Conservation (phyloP, 495 filamentous ascomycete genomes). For the Platismatia glauca region DNA sequence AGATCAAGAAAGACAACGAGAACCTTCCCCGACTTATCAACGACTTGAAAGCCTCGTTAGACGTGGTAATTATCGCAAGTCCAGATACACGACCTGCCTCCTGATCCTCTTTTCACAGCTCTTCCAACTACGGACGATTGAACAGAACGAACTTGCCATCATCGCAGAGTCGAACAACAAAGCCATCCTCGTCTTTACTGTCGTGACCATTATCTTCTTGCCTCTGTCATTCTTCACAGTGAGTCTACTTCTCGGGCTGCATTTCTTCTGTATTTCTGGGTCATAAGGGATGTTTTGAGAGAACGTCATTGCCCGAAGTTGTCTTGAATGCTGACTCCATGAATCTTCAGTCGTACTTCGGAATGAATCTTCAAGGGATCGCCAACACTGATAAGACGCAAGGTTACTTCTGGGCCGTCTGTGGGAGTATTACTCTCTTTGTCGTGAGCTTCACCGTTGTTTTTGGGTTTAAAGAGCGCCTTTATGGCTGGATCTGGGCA, state of each 20-base stretch:
- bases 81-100: too few species aligned
- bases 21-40: conserved; percentile 8
- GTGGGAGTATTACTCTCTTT: conserved; percentile 6
- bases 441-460: conserved; percentile 13
- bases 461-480: conserved; percentile 14
- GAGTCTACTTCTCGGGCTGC: conserved; percentile 1
- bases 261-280: conserved; percentile 4
- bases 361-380: conserved; percentile 19
- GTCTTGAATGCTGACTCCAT: neutral
- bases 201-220: conserved; percentile 58
- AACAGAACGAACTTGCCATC: conserved; percentile 6
- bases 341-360: conserved; percentile 13
- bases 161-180: conserved; percentile 5
- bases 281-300: neutral
- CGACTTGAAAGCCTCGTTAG: too few species aligned
- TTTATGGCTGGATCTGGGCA: conserved; percentile 14
- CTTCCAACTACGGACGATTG: conserved; percentile 7
- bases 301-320: too few species aligned
- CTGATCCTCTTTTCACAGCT: too few species aligned
- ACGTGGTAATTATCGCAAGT: too few species aligned
- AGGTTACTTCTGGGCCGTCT: conserved; percentile 19
- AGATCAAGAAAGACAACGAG: conserved; percentile 4
- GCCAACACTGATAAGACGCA: conserved; percentile 8
- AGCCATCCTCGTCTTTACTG: conserved; percentile 64
- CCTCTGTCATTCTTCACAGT: conserved; percentile 54